Evolutionary conservation across 345 rosid species (phyloP).

Genomic region (Orychophragmus violaceus): DNA sequence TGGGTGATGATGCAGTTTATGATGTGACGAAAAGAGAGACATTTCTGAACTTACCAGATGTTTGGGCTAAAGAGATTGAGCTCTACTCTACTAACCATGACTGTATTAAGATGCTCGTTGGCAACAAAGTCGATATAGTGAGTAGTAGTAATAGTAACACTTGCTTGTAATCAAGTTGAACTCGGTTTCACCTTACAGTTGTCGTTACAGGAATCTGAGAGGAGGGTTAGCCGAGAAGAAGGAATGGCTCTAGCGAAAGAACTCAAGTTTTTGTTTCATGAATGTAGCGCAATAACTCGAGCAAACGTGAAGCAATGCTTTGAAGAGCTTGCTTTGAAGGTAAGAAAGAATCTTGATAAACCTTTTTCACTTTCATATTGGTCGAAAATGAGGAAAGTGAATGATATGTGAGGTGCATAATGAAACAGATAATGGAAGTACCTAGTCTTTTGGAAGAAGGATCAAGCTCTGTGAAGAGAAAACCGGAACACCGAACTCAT

Average conservation of each 20-base stretch:
- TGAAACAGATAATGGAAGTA: constrained; percentile 60
- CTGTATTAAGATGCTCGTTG: constrained; percentile 70
- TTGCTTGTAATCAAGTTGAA: not conserved
- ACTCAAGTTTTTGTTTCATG: constrained; percentile 67
- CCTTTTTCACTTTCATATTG: not conserved
- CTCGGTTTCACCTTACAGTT: not conserved
- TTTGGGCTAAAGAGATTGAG: constrained; percentile 87
- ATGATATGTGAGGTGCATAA: not conserved
- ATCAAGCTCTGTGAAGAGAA: constrained; percentile 51
- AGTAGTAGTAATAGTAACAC: constrained; percentile 24
- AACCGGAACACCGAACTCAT: constrained; percentile 32
- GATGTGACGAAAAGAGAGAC: constrained; percentile 83
- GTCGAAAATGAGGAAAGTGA: not conserved
- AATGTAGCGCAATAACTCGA: constrained; percentile 77
- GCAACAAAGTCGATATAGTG: constrained; percentile 83
- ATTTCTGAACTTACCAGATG: constrained; percentile 64
- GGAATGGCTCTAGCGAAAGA: constrained; percentile 72
- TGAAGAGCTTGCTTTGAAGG: constrained; percentile 67
- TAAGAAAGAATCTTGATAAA: constrained; percentile 18
- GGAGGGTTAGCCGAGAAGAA: constrained; percentile 79
- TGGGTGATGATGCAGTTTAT: constrained; percentile 48
- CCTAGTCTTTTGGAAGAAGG: constrained; percentile 80
- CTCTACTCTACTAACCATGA: constrained; percentile 73
- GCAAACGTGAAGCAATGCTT: constrained; percentile 69
- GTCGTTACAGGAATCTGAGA: constrained; percentile 59